Percentiles rank a stretch among this genome's conserved stretches.
phyloP scores from a whole-genome alignment of 2,329 filamentous ascomycete species.

The Aspergillus quadricinctus region DNA sequence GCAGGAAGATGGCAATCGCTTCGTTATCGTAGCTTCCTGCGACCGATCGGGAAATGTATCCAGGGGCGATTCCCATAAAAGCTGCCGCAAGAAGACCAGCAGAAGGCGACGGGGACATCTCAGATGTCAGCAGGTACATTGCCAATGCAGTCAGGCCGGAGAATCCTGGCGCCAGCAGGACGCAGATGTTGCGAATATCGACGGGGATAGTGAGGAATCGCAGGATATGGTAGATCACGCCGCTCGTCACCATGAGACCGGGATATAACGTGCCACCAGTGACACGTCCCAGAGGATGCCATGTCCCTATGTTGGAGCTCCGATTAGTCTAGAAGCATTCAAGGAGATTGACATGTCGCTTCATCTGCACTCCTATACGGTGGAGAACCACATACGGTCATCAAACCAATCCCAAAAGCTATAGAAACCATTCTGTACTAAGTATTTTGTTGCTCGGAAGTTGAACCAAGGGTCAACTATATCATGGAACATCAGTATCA shows the following conservation, averaged over 20 bases:
- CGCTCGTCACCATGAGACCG: constrained; percentile 98
- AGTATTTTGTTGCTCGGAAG: constrained; percentile 96
- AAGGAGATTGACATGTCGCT: constrained; percentile 6
- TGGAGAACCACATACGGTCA: constrained; percentile 61
- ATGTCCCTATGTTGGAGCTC: constrained; percentile 61
- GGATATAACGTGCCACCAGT: constrained; percentile 98
- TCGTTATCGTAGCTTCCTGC: constrained; percentile 99
- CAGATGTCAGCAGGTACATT: constrained; percentile 89
- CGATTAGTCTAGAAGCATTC: constrained; percentile 4
- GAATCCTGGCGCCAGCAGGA: constrained; percentile 89
- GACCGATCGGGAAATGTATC: constrained; percentile 96
- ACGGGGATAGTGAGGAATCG: constrained; percentile 84
- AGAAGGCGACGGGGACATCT: constrained; percentile 93
- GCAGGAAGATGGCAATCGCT: constrained; percentile 96
- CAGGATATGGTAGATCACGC: constrained; percentile 90
- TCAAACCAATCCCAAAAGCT: constrained; percentile 99
- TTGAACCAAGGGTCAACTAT: constrained; percentile 99
- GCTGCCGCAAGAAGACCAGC: constrained; percentile 88
- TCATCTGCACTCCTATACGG: constrained; percentile 11
- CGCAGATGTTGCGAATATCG: constrained; percentile 98
- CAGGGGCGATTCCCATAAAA: constrained; percentile 97
- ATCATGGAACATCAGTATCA: constrained; percentile 24
- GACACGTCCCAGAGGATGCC: constrained; percentile 96
- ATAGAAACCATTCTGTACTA: constrained; percentile 95
- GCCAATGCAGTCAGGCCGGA: constrained; percentile 91